These are phyloP conservation scores for Colletotrichum sp. DNA, from an alignment of 2,329 filamentous ascomycete genomes.

Conservation along the genomic window DNA sequence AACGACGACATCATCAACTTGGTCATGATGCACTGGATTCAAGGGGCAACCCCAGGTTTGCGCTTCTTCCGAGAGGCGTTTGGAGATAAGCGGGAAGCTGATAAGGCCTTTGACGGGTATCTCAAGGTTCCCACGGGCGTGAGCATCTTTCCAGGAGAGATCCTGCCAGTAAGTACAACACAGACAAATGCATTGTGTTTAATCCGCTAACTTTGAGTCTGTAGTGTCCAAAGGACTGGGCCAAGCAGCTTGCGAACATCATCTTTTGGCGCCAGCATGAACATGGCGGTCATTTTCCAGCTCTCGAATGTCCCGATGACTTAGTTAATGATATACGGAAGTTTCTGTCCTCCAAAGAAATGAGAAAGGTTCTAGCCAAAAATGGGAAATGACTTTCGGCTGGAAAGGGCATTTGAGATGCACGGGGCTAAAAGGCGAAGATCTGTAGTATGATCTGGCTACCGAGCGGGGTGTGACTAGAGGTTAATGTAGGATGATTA, in stretches of 20 bases:
- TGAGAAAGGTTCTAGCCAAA: background rate
- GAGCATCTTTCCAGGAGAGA: background rate
- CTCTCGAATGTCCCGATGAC: conserved; percentile 1
- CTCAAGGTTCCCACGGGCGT: background rate
- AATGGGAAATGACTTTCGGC: background rate
- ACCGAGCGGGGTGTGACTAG: background rate
- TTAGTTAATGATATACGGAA: background rate
- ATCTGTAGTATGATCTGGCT: background rate
- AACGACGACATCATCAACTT: conserved; percentile 26
- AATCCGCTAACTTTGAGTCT: background rate
- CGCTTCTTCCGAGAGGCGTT: conserved; percentile 17
- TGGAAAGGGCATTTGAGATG: background rate
- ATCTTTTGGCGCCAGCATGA: conserved; percentile 12
- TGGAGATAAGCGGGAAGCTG: background rate
- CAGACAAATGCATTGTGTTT: background rate
- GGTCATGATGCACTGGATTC: conserved; percentile 21
- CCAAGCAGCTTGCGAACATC: conserved; percentile 2
- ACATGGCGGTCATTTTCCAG: conserved; percentile 9
- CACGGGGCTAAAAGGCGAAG: background rate
- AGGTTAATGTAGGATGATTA: background rate
- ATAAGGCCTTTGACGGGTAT: background rate
- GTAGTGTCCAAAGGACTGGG: conserved; percentile 9
- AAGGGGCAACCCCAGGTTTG: background rate
- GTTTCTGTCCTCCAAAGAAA: background rate
- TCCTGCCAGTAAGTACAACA: background rate